Percentiles rank a stretch among this genome's conserved stretches.
Evolutionary conservation across 768 basidiomycete species (phyloP).

Genomic region (Amanita pseudoporphyria): DNA sequence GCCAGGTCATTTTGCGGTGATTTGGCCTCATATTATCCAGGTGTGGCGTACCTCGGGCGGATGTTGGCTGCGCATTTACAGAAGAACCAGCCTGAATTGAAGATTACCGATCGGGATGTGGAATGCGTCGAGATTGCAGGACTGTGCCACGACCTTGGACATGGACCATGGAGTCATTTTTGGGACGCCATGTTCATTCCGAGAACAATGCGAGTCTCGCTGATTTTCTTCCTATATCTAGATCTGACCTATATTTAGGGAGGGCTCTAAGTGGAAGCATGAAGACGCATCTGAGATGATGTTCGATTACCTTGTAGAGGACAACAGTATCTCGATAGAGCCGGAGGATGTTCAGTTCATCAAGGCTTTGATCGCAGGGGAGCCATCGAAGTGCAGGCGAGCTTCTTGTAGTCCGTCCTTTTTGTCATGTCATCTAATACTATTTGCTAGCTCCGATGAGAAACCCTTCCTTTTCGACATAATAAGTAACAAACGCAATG

Average conservation of each 20-base stretch:
- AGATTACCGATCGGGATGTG: conserved; percentile 63
- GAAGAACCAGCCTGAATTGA: conserved; percentile 47
- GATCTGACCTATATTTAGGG: conserved; percentile 22
- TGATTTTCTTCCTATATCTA: not conserved
- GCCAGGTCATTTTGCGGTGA: not conserved
- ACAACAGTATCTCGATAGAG: conserved; percentile 42
- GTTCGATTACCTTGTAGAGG: conserved; percentile 58
- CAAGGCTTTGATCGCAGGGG: conserved; percentile 73
- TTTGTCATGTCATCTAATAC: not conserved
- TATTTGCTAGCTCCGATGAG: conserved; percentile 28
- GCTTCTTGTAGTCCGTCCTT: not conserved
- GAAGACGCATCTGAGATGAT: conserved; percentile 79
- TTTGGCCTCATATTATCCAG: conserved; percentile 24
- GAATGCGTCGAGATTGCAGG: conserved; percentile 74
- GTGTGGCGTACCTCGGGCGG: conserved; percentile 67
- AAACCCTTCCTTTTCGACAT: conserved; percentile 79
- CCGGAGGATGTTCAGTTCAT: conserved; percentile 47
- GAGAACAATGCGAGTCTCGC: conserved; percentile 40
- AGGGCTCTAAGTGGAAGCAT: conserved; percentile 52
- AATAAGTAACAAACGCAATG: conserved; percentile 73
- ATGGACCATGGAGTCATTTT: conserved; percentile 82
- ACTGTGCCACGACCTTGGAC: conserved; percentile 77
- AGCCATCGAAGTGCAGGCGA: conserved; percentile 40
- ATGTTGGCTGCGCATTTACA: conserved; percentile 50
- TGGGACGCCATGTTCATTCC: conserved; percentile 76